Percentiles rank a stretch among this genome's conserved stretches.
phyloP scores from a whole-genome alignment of 345 rosid genomes.

The Brassica juncea region DNA sequence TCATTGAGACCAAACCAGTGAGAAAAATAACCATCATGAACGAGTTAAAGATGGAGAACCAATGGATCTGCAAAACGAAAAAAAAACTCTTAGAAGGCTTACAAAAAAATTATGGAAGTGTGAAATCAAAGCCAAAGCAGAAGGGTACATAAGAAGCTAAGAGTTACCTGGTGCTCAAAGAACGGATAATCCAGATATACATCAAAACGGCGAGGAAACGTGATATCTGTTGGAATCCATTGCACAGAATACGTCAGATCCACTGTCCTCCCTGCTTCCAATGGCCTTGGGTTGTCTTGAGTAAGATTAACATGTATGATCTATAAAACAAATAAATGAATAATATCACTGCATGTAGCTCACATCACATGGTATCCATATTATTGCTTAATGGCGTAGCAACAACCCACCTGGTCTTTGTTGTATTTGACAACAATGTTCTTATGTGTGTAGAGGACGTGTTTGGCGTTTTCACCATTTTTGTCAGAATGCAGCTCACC shows the following conservation, averaged over 20 bases:
- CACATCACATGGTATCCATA: conserved; percentile 14
- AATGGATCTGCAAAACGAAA: conserved; percentile 69
- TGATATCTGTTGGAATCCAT: conserved; percentile 67
- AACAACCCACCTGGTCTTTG: conserved; percentile 74
- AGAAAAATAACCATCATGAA: conserved; percentile 98
- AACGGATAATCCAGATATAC: conserved; percentile 90
- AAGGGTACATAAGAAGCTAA: conserved; percentile 6
- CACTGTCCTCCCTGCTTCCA: conserved; percentile 62
- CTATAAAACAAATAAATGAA: conserved; percentile 39
- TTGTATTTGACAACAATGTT: conserved; percentile 63
- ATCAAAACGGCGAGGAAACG: conserved; percentile 88
- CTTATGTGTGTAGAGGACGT: conserved; percentile 79
- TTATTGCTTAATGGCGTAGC: not conserved
- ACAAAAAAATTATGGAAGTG: conserved; percentile 5
- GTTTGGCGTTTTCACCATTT: conserved; percentile 72
- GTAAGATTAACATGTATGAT: conserved; percentile 87
- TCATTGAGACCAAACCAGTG: conserved; percentile 97
- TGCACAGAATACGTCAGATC: conserved; percentile 85
- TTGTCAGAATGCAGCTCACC: conserved; percentile 82
- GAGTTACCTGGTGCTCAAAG: conserved; percentile 89
- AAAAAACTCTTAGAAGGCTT: conserved; percentile 23
- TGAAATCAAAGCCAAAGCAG: conserved; percentile 6
- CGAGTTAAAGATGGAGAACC: conserved; percentile 96
- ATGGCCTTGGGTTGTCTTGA: conserved; percentile 72
- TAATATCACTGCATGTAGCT: not conserved